Percentiles rank a stretch among this genome's conserved stretches.
Evolutionary conservation across 75 land plant species (phyloP).

Genomic region (Pinus albicaulis): DNA sequence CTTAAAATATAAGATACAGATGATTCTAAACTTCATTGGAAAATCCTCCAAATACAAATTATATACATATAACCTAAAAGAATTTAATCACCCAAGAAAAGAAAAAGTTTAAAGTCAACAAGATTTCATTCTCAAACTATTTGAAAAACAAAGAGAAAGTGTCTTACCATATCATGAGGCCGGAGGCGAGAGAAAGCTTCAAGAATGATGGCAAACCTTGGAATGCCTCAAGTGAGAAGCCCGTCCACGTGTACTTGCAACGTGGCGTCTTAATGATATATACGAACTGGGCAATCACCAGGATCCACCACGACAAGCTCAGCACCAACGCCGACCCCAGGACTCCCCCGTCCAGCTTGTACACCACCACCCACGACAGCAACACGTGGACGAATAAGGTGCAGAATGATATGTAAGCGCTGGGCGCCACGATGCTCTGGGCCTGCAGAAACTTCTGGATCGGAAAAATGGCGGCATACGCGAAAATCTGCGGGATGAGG

Average conservation of each 20-base stretch:
- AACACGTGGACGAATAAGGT: constrained; percentile 36
- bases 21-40: no score
- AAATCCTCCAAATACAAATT: no score
- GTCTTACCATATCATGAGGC: constrained; percentile 28
- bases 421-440: constrained; percentile 53
- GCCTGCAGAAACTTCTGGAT: constrained; percentile 58
- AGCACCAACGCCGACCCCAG: constrained; percentile 41
- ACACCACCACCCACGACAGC: constrained; percentile 37
- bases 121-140: no score
- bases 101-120: no score
- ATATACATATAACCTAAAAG: no score
- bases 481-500: constrained; percentile 55
- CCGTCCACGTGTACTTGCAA: constrained; percentile 49
- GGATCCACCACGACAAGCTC: constrained; percentile 51
- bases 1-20: no score
- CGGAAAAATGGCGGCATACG: constrained; percentile 43
- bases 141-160: no score
- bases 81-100: no score
- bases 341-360: constrained; percentile 34
- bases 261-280: constrained; percentile 25
- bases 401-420: constrained; percentile 31
- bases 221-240: constrained; percentile 41
- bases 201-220: constrained; percentile 35
- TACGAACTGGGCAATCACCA: constrained; percentile 29
- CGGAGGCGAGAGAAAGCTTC: constrained; percentile 43